Conservation (phyloP, 78 protist species). For the Polysphondylium violaceum region DNA sequence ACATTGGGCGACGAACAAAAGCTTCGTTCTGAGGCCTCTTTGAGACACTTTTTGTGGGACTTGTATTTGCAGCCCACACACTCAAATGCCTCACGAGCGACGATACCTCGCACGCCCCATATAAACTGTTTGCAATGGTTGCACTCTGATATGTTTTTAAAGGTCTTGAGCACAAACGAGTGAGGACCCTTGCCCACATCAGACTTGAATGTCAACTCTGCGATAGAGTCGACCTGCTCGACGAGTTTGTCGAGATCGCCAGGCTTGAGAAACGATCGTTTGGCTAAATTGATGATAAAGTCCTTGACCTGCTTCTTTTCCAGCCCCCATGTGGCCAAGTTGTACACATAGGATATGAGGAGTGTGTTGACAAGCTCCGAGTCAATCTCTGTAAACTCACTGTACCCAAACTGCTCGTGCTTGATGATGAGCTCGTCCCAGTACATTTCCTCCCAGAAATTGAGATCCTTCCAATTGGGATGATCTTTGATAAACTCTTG, state of each 20-base stretch:
- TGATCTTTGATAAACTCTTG: slow-evolving; percentile 80
- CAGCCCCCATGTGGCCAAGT: slow-evolving; percentile 57
- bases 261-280: slow-evolving; percentile 10
- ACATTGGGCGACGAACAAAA: slow-evolving; percentile 61
- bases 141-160: slow-evolving; percentile 56
- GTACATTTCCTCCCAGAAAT: slow-evolving; percentile 68
- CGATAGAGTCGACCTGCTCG: slow-evolving; percentile 2
- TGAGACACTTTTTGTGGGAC: slow-evolving; percentile 64
- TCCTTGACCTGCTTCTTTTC: slow-evolving; percentile 38
- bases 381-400: slow-evolving; percentile 27
- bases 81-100: slow-evolving; percentile 64
- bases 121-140: slow-evolving; percentile 61
- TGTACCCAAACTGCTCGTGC: slow-evolving; percentile 69
- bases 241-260: slow-evolving; percentile 2
- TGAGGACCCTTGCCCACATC: slow-evolving; percentile 56
- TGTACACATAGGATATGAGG: slow-evolving; percentile 47
- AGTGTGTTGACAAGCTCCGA: slow-evolving; percentile 44
- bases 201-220: slow-evolving; percentile 34
- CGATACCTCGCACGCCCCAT: slow-evolving; percentile 77
- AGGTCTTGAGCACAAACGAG: slow-evolving; percentile 56
- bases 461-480: slow-evolving; percentile 65
- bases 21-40: slow-evolving; percentile 34
- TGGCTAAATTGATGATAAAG: slow-evolving; percentile 24
- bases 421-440: slow-evolving; percentile 73
- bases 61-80: slow-evolving; percentile 82